phyloP scores from a whole-genome alignment of 2,329 filamentous ascomycete species.

The Aspergillus sclerotialis region DNA sequence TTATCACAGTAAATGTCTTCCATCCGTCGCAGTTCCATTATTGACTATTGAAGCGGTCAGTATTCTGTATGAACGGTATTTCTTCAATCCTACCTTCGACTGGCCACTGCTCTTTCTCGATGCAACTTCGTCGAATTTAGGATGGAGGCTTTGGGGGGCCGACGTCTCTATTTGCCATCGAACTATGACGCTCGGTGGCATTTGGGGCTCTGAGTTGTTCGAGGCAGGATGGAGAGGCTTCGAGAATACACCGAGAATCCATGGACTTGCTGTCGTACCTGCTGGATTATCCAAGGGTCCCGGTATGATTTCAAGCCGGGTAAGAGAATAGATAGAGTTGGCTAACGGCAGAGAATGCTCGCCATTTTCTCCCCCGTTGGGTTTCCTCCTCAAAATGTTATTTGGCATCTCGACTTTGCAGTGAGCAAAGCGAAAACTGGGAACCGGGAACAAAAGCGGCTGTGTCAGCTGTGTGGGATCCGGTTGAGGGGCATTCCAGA shows the following conservation, averaged over 20 bases:
- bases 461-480: slow-evolving; percentile 39
- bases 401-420: slow-evolving; percentile 30
- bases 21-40: slow-evolving; percentile 54
- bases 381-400: slow-evolving; percentile 21
- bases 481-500: slow-evolving; percentile 60
- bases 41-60: slow-evolving; percentile 29
- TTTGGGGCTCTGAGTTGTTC: slow-evolving; percentile 53
- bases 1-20: slow-evolving; percentile 65
- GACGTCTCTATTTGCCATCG: slow-evolving; percentile 75
- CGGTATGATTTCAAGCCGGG: slow-evolving; percentile 68
- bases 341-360: slow-evolving; percentile 17
- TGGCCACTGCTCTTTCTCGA: slow-evolving; percentile 53
- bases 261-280: slow-evolving; percentile 51
- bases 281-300: slow-evolving; percentile 52
- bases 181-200: slow-evolving; percentile 67
- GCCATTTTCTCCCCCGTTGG: slow-evolving; percentile 14
- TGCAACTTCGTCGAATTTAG: slow-evolving; percentile 70
- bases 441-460: slow-evolving; percentile 24
- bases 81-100: slow-evolving; percentile 22
- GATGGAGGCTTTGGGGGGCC: slow-evolving; percentile 59
- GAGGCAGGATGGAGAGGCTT: slow-evolving; percentile 46
- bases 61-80: slow-evolving; percentile 3
- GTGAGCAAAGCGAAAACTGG: slow-evolving; percentile 31
- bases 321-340: slow-evolving; percentile 52
- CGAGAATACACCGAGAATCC: slow-evolving; percentile 68